Conservation (phyloP, 2,329 filamentous ascomycete genomes). For the Clonostachys byssicola region DNA sequence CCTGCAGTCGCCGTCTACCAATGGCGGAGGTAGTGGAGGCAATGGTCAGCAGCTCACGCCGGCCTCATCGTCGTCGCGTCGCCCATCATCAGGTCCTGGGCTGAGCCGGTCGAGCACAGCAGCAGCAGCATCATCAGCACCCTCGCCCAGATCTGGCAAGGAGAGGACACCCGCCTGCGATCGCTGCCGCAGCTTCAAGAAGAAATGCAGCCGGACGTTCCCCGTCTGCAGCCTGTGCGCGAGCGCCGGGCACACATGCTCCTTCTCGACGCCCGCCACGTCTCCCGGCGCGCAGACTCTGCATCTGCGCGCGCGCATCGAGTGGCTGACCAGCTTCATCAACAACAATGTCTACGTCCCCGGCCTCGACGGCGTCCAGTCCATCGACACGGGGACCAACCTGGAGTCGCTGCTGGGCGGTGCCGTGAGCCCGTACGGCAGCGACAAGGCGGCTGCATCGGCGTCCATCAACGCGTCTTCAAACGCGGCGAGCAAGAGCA, state of each 20-base stretch:
- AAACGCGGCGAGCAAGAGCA: neutral
- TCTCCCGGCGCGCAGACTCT: constrained; percentile 22
- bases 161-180: constrained; percentile 19
- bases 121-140: constrained; percentile 11
- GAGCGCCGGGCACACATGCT: constrained; percentile 31
- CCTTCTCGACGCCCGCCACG: constrained; percentile 19
- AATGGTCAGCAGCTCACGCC: too few relatives aligned
- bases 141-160: constrained; percentile 5
- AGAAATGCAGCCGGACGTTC: constrained; percentile 36
- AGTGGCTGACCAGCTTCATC: constrained; percentile 31
- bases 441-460: neutral
- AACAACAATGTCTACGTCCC: constrained; percentile 18
- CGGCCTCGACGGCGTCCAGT: constrained; percentile 2
- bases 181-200: constrained; percentile 38
- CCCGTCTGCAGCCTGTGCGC: constrained; percentile 32
- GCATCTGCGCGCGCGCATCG: constrained; percentile 30
- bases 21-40: too few relatives aligned
- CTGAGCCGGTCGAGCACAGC: constrained; percentile 7
- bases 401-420: neutral
- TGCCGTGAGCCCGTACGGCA: neutral
- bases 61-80: too few relatives aligned
- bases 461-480: too few relatives aligned
- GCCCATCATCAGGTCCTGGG: too few relatives aligned
- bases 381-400: constrained; percentile 1
- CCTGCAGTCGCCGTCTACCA: too few relatives aligned